Evolutionary conservation across 2,329 filamentous ascomycete genomes (phyloP), one percentile per base, ranked within the genome.

Genomic region (Pyrenochaeta sp.): DNA sequence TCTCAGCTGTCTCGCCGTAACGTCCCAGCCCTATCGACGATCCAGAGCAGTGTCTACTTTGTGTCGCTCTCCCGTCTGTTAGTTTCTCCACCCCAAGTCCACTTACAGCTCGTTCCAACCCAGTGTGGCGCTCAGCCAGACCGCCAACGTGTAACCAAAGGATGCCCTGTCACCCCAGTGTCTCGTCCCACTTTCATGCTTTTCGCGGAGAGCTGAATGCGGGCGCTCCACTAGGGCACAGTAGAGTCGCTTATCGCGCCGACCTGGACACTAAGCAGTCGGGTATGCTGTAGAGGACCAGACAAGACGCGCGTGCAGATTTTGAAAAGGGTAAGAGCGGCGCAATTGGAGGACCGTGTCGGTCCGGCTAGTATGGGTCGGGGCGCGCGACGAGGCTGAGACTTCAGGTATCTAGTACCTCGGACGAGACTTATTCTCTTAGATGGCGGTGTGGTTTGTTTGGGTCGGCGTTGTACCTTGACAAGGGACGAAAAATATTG

Each of bases 141-240:
- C 36, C 36, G 18, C 21, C 36, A 23, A 23, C 2, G 3, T 23
- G 20, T 14, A 23, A 12, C 18, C 6, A 39, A 39, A 18, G 14
- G n/a, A 17, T 42, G 23, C 40, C 40, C 40, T 18, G 9, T 42
- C 40, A 23, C 40, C 15, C 23, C 40, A 17, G 23, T 18, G n/a
- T 31, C n/a, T 14, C 4, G 23, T 11, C 30, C 40, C 40, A 42
- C 40, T 42, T 42, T 30, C 15, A 10, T 18, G 4, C 17, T 7
- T 31, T 30, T 30, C 23, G 23, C 27, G 40, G 40, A 42, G 40
- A 42, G 40, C 40, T 42, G 40, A 40, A 40, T 30, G 21, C 23
- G 40, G 15, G 23, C 14, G 23, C 9, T 42, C 21, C 27, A 12
- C 12, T n/a, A 15, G n/a, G 40, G 27, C 5, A 27, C 21, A 17